phyloP scores from a whole-genome alignment of 495 filamentous ascomycete species.

The Saxispiralis lemnorum region DNA sequence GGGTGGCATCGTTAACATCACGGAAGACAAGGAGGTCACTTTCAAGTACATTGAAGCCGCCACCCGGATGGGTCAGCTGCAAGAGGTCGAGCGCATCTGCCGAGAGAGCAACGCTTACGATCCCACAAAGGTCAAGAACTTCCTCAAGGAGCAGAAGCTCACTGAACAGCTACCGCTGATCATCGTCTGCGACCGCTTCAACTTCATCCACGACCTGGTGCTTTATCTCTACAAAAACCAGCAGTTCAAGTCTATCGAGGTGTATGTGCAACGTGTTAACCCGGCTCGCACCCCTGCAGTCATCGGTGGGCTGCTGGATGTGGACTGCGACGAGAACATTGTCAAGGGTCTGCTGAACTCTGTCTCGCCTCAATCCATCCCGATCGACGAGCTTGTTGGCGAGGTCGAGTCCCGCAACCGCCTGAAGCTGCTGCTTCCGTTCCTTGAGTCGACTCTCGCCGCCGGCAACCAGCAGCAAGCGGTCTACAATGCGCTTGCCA shows the following conservation, averaged over 20 bases:
- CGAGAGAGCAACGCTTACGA: slow-evolving; percentile 90
- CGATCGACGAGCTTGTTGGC: slow-evolving; percentile 85
- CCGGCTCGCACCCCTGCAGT: slow-evolving; percentile 84
- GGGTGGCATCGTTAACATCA: slow-evolving; percentile 91
- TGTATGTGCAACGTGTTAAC: slow-evolving; percentile 98
- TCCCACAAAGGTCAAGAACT: slow-evolving; percentile 96
- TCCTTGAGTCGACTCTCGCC: slow-evolving; percentile 83
- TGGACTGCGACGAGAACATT: slow-evolving; percentile 90
- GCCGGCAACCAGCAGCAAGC: slow-evolving; percentile 93
- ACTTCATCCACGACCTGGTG: slow-evolving; percentile 93
- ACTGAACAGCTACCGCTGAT: slow-evolving; percentile 89
- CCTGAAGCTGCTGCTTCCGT: slow-evolving; percentile 86
- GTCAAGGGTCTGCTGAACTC: slow-evolving; percentile 87
- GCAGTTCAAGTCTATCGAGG: slow-evolving; percentile 98
- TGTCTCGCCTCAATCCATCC: slow-evolving; percentile 67
- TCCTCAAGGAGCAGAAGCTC: slow-evolving; percentile 88
- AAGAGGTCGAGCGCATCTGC: slow-evolving; percentile 92
- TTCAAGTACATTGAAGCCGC: slow-evolving; percentile 99
- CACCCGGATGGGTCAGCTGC: slow-evolving; percentile 75
- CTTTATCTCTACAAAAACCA: slow-evolving; percentile 98
- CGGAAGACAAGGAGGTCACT: slow-evolving; percentile 82
- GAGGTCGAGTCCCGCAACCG: slow-evolving; percentile 93
- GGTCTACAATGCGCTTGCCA: slow-evolving; percentile 93
- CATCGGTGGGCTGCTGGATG: slow-evolving; percentile 85
- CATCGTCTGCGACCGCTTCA: slow-evolving; percentile 96